Conservation (phyloP, 2,329 filamentous ascomycete species). For the Lomentospora prolificans region DNA sequence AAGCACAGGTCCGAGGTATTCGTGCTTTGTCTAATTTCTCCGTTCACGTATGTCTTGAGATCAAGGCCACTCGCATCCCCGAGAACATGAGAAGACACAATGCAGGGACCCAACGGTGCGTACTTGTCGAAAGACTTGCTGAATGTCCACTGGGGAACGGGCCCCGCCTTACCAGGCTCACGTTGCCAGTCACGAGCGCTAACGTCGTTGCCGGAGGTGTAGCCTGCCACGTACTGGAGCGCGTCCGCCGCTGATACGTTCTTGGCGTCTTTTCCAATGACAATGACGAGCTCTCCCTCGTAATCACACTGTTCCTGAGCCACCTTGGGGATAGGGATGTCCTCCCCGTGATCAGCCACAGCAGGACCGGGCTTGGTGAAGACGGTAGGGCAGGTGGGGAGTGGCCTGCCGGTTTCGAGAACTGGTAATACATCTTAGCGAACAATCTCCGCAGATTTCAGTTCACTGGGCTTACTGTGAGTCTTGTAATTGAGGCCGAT, state of each 20-base stretch:
- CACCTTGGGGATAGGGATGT: constrained; percentile 24
- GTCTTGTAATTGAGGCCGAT: constrained; percentile 16
- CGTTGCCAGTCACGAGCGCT: constrained; percentile 45
- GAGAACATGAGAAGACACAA: constrained; percentile 14
- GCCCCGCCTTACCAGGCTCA: constrained; percentile 50
- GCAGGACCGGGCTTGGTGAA: constrained; percentile 15
- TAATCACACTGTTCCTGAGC: constrained; percentile 33
- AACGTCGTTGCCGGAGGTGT: constrained; percentile 45
- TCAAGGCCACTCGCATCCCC: constrained; percentile 25
- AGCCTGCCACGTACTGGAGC: constrained; percentile 42
- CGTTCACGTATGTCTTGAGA: constrained; percentile 36
- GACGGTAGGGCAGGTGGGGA: constrained; percentile 10
- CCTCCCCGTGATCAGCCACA: constrained; percentile 10
- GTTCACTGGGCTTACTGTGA: constrained; percentile 10
- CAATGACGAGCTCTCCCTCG: constrained; percentile 40
- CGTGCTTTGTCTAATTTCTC: constrained; percentile 31
- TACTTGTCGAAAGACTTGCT: constrained; percentile 40
- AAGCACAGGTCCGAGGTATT: constrained; percentile 35
- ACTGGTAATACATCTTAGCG: neutral
- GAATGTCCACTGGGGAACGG: constrained; percentile 44
- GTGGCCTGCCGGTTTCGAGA: constrained; percentile 13
- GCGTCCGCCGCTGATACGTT: constrained; percentile 37
- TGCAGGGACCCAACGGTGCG: constrained; percentile 37
- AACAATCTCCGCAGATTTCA: neutral
- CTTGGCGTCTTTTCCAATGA: constrained; percentile 37